Conservation (phyloP, 768 basidiomycete genomes). For the Auriculariales sp. region DNA sequence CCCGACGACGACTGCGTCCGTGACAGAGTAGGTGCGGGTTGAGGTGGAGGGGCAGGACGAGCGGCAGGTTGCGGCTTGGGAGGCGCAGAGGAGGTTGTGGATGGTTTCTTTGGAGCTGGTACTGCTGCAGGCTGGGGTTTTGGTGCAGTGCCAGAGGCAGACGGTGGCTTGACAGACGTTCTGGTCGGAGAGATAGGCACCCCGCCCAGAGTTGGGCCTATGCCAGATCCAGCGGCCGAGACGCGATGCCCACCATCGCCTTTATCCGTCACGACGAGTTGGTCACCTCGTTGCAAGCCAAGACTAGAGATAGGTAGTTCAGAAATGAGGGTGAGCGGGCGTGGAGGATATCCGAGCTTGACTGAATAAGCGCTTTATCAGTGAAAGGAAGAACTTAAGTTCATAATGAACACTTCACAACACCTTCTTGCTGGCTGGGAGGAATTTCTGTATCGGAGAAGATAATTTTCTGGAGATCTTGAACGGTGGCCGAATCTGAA, state of each 20-base stretch:
- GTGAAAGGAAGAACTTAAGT: neutral
- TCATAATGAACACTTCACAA: constrained; percentile 4
- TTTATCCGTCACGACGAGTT: constrained; percentile 60
- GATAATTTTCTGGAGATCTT: constrained; percentile 63
- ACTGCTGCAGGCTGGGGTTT: constrained; percentile 12
- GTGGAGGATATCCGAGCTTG: constrained; percentile 78
- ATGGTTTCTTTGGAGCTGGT: constrained; percentile 9
- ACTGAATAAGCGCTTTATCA: constrained; percentile 25
- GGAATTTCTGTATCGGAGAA: constrained; percentile 51
- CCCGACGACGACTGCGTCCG: neutral
- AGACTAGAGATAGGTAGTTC: constrained; percentile 64
- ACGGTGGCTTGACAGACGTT: neutral
- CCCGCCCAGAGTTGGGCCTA: neutral
- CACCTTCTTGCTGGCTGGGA: constrained; percentile 65
- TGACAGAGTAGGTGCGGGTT: constrained; percentile 8
- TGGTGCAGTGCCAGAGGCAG: constrained; percentile 11
- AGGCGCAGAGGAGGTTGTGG: constrained; percentile 7
- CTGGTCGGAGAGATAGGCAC: too few species aligned
- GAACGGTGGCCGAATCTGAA: constrained; percentile 38
- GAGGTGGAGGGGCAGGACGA: constrained; percentile 9
- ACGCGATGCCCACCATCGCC: constrained; percentile 16
- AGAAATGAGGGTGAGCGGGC: constrained; percentile 51
- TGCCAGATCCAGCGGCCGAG: constrained; percentile 7
- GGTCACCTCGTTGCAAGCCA: constrained; percentile 66
- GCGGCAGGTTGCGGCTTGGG: too few species aligned